A percentile compares a stretch with the other conserved stretches of the same genome.
phyloP scores from a whole-genome alignment of 2,329 filamentous ascomycete genomes.

The Colletotrichum truncatum region DNA sequence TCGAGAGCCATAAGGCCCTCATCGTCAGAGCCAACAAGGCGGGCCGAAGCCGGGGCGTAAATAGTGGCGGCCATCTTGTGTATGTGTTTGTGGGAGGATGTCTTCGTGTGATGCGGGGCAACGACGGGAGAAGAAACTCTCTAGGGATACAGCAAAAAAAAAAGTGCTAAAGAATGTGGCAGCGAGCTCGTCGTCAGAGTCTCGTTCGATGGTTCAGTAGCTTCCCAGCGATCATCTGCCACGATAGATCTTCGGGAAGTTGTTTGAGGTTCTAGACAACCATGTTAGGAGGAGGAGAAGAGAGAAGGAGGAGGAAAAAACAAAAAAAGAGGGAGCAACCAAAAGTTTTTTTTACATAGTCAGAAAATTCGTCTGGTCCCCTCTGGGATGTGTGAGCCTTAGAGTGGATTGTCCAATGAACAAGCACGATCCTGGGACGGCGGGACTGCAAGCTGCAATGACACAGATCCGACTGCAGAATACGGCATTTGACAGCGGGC shows the following conservation, averaged over 20 bases:
- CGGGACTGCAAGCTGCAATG: constrained; percentile 12
- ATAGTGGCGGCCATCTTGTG: constrained; percentile 45
- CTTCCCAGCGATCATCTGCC: constrained; percentile 35
- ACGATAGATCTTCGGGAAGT: constrained; percentile 34
- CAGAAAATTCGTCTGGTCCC: constrained; percentile 27
- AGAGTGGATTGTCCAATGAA: constrained; percentile 26
- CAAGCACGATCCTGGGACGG: constrained; percentile 19
- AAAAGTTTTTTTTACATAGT: constrained; percentile 32
- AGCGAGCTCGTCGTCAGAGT: constrained; percentile 30
- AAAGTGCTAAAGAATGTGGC: constrained; percentile 13
- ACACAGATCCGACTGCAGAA: constrained; percentile 23
- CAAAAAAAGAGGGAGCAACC: constrained; percentile 10
- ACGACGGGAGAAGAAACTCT: constrained; percentile 20
- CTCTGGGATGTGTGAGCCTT: neutral
- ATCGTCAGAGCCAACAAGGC: constrained; percentile 59
- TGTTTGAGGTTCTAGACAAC: constrained; percentile 24
- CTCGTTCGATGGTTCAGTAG: constrained; percentile 27
- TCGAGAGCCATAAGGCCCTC: constrained; percentile 84
- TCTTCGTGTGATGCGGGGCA: constrained; percentile 21
- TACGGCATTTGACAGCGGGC: constrained; percentile 18
- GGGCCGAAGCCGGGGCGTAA: constrained; percentile 68
- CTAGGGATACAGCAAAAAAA: constrained; percentile 17
- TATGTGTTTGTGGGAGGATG: neutral
- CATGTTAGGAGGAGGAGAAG: constrained; percentile 30
- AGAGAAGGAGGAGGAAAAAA: constrained; percentile 18